These are phyloP conservation scores for Wickerhamiella occidentalis DNA, from an alignment of 805 yeast species.

Conservation along the genomic window DNA sequence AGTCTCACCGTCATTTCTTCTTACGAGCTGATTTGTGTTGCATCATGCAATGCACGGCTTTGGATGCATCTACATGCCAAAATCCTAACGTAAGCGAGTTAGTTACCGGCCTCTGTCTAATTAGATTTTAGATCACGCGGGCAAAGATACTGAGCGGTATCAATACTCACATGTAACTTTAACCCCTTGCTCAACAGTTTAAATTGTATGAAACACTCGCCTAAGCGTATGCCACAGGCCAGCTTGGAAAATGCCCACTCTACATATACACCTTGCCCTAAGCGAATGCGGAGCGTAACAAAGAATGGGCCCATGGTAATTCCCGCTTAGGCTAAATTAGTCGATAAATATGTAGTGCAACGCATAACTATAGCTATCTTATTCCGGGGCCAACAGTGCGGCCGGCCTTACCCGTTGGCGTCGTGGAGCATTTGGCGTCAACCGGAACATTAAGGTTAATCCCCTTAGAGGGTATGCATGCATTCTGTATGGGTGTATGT, in stretches of 20 bases:
- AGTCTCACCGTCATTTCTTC: neutral
- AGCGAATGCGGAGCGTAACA: conserved; percentile 4
- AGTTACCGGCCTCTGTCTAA: neutral
- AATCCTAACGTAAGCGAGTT: neutral
- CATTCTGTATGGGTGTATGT: no score
- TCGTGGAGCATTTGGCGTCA: no score
- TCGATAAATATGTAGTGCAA: neutral
- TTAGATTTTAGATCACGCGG: no score
- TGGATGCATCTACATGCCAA: neutral
- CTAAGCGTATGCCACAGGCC: neutral
- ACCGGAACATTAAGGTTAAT: no score
- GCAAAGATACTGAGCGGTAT: no score
- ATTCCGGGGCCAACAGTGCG: no score
- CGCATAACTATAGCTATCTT: no score
- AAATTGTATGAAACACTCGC: neutral
- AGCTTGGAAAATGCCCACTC: no score
- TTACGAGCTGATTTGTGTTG: neutral
- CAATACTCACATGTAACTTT: no score
- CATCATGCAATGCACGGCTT: neutral
- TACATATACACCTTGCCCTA: neutral
- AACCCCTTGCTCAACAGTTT: neutral
- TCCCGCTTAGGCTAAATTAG: neutral
- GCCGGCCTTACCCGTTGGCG: no score
- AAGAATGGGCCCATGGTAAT: neutral
- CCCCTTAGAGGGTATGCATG: no score